These are phyloP conservation scores for Mucor sp. DNA, from an alignment of 371 early-diverging fungal species.

Conservation along the genomic window DNA sequence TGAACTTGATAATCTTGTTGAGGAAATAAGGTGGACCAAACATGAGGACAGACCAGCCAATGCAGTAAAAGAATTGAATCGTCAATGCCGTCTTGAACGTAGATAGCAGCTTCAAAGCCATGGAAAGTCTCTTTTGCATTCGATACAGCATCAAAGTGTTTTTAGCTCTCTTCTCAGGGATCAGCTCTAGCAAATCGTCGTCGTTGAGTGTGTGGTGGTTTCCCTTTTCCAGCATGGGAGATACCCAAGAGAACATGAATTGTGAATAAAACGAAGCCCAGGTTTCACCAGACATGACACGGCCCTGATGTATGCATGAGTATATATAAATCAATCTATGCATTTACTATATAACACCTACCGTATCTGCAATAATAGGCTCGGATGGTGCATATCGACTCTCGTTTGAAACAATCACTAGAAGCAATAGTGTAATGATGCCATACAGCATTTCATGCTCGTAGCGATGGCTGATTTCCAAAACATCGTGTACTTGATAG, in stretches of 20 bases:
- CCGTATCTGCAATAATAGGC: constrained; percentile 35
- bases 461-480: constrained; percentile 28
- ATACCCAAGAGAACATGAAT: constrained; percentile 58
- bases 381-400: constrained; percentile 28
- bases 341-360: too few species aligned
- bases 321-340: too few species aligned
- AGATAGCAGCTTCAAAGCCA: constrained; percentile 28
- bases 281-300: constrained; percentile 52
- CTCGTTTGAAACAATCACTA: constrained; percentile 34
- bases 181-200: constrained; percentile 50
- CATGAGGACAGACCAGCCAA: constrained; percentile 52
- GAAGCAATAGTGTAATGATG: constrained; percentile 15
- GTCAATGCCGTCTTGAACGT: constrained; percentile 40
- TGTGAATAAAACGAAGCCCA: constrained; percentile 57
- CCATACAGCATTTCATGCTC: constrained; percentile 21
- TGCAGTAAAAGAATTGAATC: constrained; percentile 43
- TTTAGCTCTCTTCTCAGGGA: constrained; percentile 37
- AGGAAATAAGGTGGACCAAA: constrained; percentile 61
- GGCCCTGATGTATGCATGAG: constrained; percentile 7
- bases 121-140: constrained; percentile 10
- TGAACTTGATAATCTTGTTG: constrained; percentile 58
- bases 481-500: constrained; percentile 26
- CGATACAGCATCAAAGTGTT: constrained; percentile 26
- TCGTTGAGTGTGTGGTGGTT: constrained; percentile 50
- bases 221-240: constrained; percentile 56